phyloP scores from a whole-genome alignment of 768 basidiomycete genomes.

The Termitomyces sp. region DNA sequence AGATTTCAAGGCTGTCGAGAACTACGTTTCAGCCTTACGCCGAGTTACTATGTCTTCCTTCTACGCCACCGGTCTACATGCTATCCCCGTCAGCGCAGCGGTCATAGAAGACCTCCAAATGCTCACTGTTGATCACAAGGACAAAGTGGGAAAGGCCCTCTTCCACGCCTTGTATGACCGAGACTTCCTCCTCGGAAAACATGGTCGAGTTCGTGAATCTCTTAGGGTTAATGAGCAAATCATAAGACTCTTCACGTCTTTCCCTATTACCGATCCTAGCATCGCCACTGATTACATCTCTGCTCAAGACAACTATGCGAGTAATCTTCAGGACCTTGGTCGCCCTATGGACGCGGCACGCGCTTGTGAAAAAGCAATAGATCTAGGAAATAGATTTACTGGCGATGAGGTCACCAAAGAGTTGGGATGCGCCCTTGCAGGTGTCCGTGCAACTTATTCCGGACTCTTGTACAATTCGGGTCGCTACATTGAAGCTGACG shows the following conservation, averaged over 20 bases:
- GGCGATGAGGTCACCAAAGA: neutral
- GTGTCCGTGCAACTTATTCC: neutral
- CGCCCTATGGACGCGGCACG: constrained; percentile 1
- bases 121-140: neutral
- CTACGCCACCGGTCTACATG: neutral
- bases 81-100: constrained; percentile 1
- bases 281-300: neutral
- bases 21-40: constrained; percentile 3
- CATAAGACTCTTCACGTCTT: neutral
- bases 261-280: neutral
- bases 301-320: neutral
- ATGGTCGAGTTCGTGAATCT: constrained; percentile 7
- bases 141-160: neutral
- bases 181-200: constrained; percentile 5
- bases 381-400: neutral
- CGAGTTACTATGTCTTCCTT: neutral
- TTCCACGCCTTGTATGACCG: neutral
- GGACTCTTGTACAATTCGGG: neutral
- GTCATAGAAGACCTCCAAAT: constrained; percentile 1
- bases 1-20: neutral
- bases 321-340: constrained; percentile 3
- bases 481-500: constrained; percentile 4
- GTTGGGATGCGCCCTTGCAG: constrained; percentile 1
- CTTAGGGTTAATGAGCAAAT: neutral
- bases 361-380: constrained; percentile 2